Evolutionary conservation across 441 rosid genomes (phyloP).

Genomic region (Manihot esculenta): DNA sequence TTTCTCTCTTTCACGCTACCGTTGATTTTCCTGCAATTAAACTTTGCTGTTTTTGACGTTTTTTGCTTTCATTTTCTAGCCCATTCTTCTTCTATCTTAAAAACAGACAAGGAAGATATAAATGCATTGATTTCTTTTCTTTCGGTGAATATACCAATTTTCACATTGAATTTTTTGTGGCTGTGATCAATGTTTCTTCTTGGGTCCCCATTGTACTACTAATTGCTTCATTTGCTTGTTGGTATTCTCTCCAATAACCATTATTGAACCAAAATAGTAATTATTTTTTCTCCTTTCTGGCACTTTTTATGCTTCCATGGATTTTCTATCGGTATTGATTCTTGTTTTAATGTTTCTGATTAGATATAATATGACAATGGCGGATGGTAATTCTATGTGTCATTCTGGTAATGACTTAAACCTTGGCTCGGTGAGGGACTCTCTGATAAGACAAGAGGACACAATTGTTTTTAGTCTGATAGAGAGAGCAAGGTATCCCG

Average conservation of each 20-base stretch:
- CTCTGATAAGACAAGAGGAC: slow-evolving; percentile 79
- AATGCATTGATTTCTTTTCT: slow-evolving; percentile 8
- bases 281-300: background rate
- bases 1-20: background rate
- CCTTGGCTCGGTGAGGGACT: slow-evolving; percentile 57
- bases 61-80: background rate
- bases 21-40: slow-evolving; percentile 7
- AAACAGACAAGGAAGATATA: background rate
- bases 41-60: background rate
- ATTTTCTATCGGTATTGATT: slow-evolving; percentile 6
- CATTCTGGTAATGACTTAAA: slow-evolving; percentile 27
- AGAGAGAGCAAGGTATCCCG: slow-evolving; percentile 69
- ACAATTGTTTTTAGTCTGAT: slow-evolving; percentile 65
- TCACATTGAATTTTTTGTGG: slow-evolving; percentile 1
- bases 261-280: slow-evolving; percentile 2
- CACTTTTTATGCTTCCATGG: background rate
- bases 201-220: background rate
- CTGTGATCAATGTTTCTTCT: slow-evolving; percentile 1
- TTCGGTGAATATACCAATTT: background rate
- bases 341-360: slow-evolving; percentile 15
- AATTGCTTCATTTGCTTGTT: background rate
- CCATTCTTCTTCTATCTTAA: no score
- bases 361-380: slow-evolving; percentile 34
- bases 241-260: background rate
- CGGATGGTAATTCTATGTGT: slow-evolving; percentile 19